Percentiles rank a stretch among this genome's conserved stretches.
phyloP scores from a whole-genome alignment of 2,329 filamentous ascomycete genomes.

The Myotisia sp. region DNA sequence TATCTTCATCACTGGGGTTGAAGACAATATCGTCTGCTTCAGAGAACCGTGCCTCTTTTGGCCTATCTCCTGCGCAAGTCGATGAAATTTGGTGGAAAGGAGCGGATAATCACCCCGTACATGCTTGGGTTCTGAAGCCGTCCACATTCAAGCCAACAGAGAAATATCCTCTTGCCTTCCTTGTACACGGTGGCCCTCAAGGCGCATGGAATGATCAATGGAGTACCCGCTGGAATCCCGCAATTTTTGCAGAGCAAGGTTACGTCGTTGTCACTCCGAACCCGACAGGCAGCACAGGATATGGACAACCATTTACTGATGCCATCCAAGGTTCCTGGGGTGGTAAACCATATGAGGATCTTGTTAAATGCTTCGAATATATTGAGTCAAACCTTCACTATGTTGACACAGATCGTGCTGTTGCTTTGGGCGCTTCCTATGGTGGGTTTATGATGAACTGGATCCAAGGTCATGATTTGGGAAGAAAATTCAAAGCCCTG shows the following conservation, averaged over 20 bases:
- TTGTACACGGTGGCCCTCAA: slow-evolving; percentile 41
- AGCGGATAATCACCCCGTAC: slow-evolving; percentile 30
- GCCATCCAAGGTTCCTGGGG: slow-evolving; percentile 40
- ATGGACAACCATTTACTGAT: slow-evolving; percentile 41
- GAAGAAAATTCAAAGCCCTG: slow-evolving; percentile 42
- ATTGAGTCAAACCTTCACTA: slow-evolving; percentile 38
- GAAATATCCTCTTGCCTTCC: slow-evolving; percentile 41
- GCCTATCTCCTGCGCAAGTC: slow-evolving; percentile 29
- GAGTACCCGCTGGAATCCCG: slow-evolving; percentile 41
- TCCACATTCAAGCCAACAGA: slow-evolving; percentile 31
- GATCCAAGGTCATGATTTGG: slow-evolving; percentile 42
- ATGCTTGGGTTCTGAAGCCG: slow-evolving; percentile 36
- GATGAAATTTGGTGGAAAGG: slow-evolving; percentile 34
- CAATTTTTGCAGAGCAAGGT: slow-evolving; percentile 46
- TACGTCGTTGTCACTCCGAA: slow-evolving; percentile 48
- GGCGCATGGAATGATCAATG: slow-evolving; percentile 40
- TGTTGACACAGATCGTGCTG: slow-evolving; percentile 40
- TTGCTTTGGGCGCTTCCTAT: slow-evolving; percentile 41
- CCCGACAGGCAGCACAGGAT: slow-evolving; percentile 44
- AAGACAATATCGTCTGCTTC: slow-evolving; percentile 27
- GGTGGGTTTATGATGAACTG: slow-evolving; percentile 50
- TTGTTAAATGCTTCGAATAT: slow-evolving; percentile 40
- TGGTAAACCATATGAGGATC: slow-evolving; percentile 41
- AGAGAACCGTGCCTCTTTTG: slow-evolving; percentile 25
- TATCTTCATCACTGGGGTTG: slow-evolving; percentile 23